Conservation (phyloP, 2,329 filamentous ascomycete species). For the Lithohypha guttulata region DNA sequence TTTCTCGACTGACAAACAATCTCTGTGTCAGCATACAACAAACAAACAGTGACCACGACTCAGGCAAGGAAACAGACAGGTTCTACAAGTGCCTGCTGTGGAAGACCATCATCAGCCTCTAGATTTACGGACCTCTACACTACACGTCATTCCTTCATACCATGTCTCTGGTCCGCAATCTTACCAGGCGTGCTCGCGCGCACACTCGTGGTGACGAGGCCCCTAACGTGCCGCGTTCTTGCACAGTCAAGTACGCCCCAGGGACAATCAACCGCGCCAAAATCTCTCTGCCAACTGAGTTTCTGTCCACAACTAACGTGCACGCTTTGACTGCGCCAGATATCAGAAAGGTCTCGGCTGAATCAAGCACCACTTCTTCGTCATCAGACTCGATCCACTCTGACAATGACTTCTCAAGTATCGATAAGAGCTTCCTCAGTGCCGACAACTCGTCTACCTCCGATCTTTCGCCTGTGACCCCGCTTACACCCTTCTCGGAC, state of each 20-base stretch:
- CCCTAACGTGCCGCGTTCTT: slow-evolving; percentile 34
- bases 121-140: background rate
- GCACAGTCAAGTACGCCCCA: slow-evolving; percentile 34
- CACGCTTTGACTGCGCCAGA: slow-evolving; percentile 90
- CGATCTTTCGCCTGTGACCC: slow-evolving; percentile 29
- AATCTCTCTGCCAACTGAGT: slow-evolving; percentile 77
- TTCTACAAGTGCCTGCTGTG: too few relatives aligned
- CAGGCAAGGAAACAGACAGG: too few relatives aligned
- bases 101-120: too few relatives aligned
- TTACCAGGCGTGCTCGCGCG: slow-evolving; percentile 37
- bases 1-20: too few relatives aligned
- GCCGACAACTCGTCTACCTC: slow-evolving; percentile 31
- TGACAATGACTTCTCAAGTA: slow-evolving; percentile 51
- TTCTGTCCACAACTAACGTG: slow-evolving; percentile 92
- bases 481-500: slow-evolving; percentile 44
- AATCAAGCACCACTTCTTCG: slow-evolving; percentile 42
- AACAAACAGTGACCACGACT: background rate
- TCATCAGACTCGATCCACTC: slow-evolving; percentile 49
- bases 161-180: slow-evolving; percentile 33
- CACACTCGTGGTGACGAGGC: slow-evolving; percentile 31
- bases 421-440: slow-evolving; percentile 39
- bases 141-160: background rate
- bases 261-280: slow-evolving; percentile 37
- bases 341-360: slow-evolving; percentile 41
- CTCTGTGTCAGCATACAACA: too few relatives aligned